Conservation (phyloP, 495 filamentous ascomycete species). For the Cercophora sp. region DNA sequence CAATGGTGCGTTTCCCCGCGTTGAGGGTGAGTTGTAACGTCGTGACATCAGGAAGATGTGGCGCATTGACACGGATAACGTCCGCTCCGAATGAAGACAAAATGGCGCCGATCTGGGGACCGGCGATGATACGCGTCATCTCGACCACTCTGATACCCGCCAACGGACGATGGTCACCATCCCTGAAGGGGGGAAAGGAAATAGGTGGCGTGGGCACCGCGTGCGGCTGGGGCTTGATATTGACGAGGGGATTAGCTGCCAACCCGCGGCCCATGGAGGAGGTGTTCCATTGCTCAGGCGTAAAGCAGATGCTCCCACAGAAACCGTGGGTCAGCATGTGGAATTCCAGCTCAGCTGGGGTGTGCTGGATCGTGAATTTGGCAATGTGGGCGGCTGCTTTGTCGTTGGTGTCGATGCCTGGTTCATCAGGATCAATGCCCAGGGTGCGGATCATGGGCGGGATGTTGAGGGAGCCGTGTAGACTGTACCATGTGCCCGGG, state of each 20-base stretch:
- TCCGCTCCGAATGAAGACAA: slow-evolving; percentile 54
- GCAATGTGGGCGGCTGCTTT: slow-evolving; percentile 22
- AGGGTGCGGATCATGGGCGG: slow-evolving; percentile 18
- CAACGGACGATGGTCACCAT: slow-evolving; percentile 13
- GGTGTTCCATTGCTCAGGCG: slow-evolving; percentile 15
- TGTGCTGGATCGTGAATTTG: not conserved
- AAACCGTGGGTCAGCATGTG: slow-evolving; percentile 22
- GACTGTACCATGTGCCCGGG: slow-evolving; percentile 20
- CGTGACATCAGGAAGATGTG: slow-evolving; percentile 21
- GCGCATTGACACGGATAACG: slow-evolving; percentile 23
- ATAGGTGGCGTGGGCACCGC: slow-evolving; percentile 1
- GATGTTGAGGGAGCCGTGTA: slow-evolving; percentile 21
- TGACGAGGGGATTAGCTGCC: slow-evolving; percentile 19
- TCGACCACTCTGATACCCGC: slow-evolving; percentile 46
- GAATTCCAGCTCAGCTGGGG: slow-evolving; percentile 23
- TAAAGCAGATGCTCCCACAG: slow-evolving; percentile 28
- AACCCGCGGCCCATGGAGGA: slow-evolving; percentile 24
- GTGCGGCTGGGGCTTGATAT: slow-evolving; percentile 5
- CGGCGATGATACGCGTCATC: slow-evolving; percentile 49
- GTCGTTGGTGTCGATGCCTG: slow-evolving; percentile 14
- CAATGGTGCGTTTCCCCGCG: slow-evolving; percentile 38
- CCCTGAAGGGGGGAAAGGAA: slow-evolving; percentile 13
- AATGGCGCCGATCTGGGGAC: slow-evolving; percentile 51
- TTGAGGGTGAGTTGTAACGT: slow-evolving; percentile 18
- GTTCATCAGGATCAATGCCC: slow-evolving; percentile 20